Evolutionary conservation across 805 yeast species (phyloP), one percentile per base, ranked within the genome.

Genomic region (Kuraishia piskuri): DNA sequence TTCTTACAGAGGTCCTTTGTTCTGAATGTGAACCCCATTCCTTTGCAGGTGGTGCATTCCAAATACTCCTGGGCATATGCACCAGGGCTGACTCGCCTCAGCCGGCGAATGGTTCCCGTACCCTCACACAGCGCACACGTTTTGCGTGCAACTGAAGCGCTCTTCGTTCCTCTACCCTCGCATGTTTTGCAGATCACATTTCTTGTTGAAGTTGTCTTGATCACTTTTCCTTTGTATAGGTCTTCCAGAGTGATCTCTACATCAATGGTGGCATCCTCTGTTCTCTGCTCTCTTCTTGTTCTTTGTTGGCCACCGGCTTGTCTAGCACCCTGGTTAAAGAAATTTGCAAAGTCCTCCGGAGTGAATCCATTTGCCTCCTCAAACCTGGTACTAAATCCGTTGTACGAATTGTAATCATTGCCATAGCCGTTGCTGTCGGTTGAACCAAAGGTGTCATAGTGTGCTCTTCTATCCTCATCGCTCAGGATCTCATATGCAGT

Each of bases 401-500:
- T 64, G 36, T 61, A 71, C 31, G 71, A 75, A 49, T 63, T 63
- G 36, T 47, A 51, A 19, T 56, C 53, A 50, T 54, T 53, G 14
- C 52, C 53, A 1, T 24, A 37, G 1, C 74, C 77, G 40, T 31
- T 31, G 40, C 40, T 31, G 56, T 66, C 71, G 1, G 68, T 58
- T 23, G 69, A 68, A 3, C 86, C 87, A 58, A 77, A 80, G 20
- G 68, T 59, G 62, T 86, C 91, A 62, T 85, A 86, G 48, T 79
- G 75, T 44, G 68, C 68, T 55, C 90, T 69, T 59, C 73, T 77
- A 10, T 68, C 75, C 36, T 83, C 95, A 65, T 91, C 96, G 25
- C 82, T 80, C 52, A 90, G 76, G 5, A 91, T 83, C 57, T 87
- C 95, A 76, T 80, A 92, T 0, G 98, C 98, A 56, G 85, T 86